Percentiles rank a stretch among this genome's conserved stretches.
Conservation (phyloP, 352 stramenopile genomes). For the Peronospora farinosa region DNA sequence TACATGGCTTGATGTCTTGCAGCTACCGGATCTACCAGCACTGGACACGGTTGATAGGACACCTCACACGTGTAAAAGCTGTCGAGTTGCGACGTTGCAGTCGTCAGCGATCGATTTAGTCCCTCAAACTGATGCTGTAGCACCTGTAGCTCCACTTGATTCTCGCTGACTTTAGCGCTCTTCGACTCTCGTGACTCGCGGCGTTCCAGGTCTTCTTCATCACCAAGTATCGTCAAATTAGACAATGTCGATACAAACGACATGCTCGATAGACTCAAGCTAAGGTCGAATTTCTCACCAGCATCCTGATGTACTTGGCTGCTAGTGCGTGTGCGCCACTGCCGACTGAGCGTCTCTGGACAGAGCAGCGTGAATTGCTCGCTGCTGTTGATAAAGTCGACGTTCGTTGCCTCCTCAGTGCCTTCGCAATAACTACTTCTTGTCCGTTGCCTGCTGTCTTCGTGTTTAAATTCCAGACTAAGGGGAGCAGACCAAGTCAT, state of each 20-base stretch:
- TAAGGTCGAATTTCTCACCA: conserved; percentile 35
- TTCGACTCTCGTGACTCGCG: conserved; percentile 20
- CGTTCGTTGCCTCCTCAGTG: conserved; percentile 24
- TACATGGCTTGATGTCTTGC: conserved; percentile 35
- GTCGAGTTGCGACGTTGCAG: conserved; percentile 50
- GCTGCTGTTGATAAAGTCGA: conserved; percentile 49
- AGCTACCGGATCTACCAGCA: conserved; percentile 26
- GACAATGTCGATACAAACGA: conserved; percentile 38
- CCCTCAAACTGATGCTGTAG: conserved; percentile 46
- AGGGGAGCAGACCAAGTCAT: not conserved
- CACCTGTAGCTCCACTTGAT: conserved; percentile 36
- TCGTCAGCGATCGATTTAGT: conserved; percentile 39
- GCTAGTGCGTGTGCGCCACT: conserved; percentile 19
- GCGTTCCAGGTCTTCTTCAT: conserved; percentile 19
- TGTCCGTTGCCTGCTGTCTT: conserved; percentile 2
- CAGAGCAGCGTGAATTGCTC: conserved; percentile 56
- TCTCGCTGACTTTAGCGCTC: conserved; percentile 17
- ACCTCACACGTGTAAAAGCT: conserved; percentile 25
- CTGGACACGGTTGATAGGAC: not conserved
- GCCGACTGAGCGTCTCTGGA: conserved; percentile 33
- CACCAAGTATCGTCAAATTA: conserved; percentile 27
- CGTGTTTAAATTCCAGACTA: conserved; percentile 3
- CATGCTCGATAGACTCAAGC: conserved; percentile 32
- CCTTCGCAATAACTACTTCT: conserved; percentile 6
- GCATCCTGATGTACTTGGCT: conserved; percentile 34